These are phyloP conservation scores for Picochlorum sp. DNA, from an alignment of 139 green algal species.

Conservation along the genomic window DNA sequence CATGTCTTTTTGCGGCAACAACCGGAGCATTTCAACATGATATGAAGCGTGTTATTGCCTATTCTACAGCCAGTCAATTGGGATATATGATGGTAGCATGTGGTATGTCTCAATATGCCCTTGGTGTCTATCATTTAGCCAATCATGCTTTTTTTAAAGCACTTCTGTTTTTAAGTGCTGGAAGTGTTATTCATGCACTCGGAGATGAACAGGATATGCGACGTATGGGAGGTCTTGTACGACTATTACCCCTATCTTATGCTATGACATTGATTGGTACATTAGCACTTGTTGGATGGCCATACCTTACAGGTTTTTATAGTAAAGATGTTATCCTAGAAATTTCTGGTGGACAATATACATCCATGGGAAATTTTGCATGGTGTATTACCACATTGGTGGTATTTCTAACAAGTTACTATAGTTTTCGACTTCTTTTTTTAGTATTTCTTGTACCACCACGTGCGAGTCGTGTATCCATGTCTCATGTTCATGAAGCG, in stretches of 20 bases:
- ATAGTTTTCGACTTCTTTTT: constrained; percentile 55
- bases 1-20: constrained; percentile 58
- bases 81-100: constrained; percentile 59
- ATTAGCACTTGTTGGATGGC: constrained; percentile 45
- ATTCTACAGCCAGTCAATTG: constrained; percentile 61
- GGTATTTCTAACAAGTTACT: constrained; percentile 52
- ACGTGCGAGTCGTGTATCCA: constrained; percentile 25
- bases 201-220: constrained; percentile 57
- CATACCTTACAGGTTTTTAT: constrained; percentile 57
- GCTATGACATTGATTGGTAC: constrained; percentile 46
- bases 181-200: constrained; percentile 48
- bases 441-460: constrained; percentile 42
- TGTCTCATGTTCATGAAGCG: constrained; percentile 42
- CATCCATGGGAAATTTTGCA: constrained; percentile 43
- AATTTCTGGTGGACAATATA: constrained; percentile 38
- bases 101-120: constrained; percentile 42
- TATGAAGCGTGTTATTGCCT: constrained; percentile 65
- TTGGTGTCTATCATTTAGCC: constrained; percentile 50
- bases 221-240: constrained; percentile 46
- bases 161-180: constrained; percentile 50
- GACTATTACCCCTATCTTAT: constrained; percentile 48
- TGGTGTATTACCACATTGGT: constrained; percentile 47
- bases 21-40: constrained; percentile 56
- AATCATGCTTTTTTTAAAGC: constrained; percentile 64
- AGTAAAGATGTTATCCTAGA: constrained; percentile 60